Base-by-base conservation (phyloP, 2,329 filamentous ascomycete genomes). In the Chaetomiaceae sp. region DNA sequence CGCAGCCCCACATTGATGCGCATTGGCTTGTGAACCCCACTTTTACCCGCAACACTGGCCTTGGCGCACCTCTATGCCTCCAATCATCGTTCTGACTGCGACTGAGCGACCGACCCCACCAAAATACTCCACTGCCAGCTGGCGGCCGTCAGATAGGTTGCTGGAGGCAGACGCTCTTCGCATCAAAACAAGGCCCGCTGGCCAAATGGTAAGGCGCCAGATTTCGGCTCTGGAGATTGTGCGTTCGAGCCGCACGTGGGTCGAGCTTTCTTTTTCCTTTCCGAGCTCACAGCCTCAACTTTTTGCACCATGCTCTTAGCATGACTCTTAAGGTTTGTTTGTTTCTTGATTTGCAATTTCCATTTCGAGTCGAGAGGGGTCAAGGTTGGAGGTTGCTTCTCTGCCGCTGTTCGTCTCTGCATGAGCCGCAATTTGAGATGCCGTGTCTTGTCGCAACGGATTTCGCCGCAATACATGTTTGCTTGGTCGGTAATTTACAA, bases 181-280 rank as follows among this genome's bases (percentile, higher is more conserved):
- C n/a, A n/a, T n/a, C n/a, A n/a, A n/a, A n/a, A n/a, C n/a, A n/a
- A n/a, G 59, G 58, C 59, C 59, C 54, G 54, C 54, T 61, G 59
- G 59, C 58, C 59, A 57, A 60, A 61, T 61, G 59, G 59, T 60
- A 61, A 61, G 59, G 59, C 59, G 59, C 53, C 56, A 60, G 56
- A 59, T 60, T 60, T 60, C 58, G 59, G 59, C 58, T 58, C 56
- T 57, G 55, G 53, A 61, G 58, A 61, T 61, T 61, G 58, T 55
- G 58, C 58, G 58, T 61, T 61, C 58, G 58, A 61, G 56, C 55
- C 58, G 58, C 58, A 55, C 55, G 53, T 58, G 55, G 58, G 58
- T 61, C 58, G 57, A 13, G 14, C 19, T 47, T 57, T 10, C 20
- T 35, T 53, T 55, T 53, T 58, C n/a, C 17, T 34, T 33, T n/a